A percentile compares a stretch with the other conserved stretches of the same genome.
phyloP scores from a whole-genome alignment of 139 green algal genomes.

The Tetraselmis chui region DNA sequence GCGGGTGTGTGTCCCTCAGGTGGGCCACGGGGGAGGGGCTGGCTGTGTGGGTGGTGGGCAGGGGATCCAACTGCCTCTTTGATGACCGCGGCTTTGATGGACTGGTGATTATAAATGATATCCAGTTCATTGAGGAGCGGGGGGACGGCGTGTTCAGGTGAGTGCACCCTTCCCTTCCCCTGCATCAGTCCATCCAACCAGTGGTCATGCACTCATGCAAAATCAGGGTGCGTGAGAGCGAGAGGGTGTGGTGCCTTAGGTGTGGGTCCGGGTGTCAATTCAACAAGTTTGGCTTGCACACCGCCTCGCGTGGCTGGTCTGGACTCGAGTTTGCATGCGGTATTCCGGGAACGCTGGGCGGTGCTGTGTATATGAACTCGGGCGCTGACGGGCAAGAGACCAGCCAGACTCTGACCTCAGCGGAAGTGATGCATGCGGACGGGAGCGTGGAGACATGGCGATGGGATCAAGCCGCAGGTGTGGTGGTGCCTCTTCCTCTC shows the following conservation, averaged over 20 bases:
- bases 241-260: no score
- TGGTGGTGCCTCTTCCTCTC: no score
- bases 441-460: background rate
- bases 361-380: conserved; percentile 45
- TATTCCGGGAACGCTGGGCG: conserved; percentile 44
- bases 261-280: conserved; percentile 23
- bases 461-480: no score
- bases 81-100: conserved; percentile 39
- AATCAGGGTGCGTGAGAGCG: no score
- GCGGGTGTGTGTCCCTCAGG: background rate
- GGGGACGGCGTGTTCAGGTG: background rate
- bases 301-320: conserved; percentile 9
- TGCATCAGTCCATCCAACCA: no score
- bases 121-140: conserved; percentile 3
- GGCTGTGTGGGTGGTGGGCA: conserved; percentile 21
- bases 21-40: background rate
- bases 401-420: background rate
- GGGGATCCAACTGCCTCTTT: conserved; percentile 44
- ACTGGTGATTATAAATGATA: conserved; percentile 37
- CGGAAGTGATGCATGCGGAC: background rate
- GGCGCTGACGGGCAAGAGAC: background rate
- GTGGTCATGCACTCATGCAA: no score
- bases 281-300: conserved; percentile 29
- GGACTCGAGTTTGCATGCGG: conserved; percentile 43
- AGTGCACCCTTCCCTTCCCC: background rate